Percentiles rank a stretch among this genome's conserved stretches.
Conservation (phyloP, 306 rosid genomes). For the Corylus heterophylla region DNA sequence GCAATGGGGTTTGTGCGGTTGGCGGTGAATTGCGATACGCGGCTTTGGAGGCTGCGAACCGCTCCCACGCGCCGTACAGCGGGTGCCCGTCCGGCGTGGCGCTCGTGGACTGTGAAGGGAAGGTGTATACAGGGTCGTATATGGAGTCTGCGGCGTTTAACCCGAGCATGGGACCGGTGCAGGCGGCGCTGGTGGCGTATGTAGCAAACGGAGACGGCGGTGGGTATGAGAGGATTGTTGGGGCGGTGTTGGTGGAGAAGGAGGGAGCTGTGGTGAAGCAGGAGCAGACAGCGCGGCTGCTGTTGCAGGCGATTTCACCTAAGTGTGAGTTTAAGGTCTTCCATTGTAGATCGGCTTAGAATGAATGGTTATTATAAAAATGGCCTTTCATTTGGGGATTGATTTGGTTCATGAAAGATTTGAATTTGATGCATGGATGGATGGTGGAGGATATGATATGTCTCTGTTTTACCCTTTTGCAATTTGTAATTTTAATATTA, state of each 20-base stretch:
- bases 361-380: background rate
- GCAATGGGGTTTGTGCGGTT: conserved; percentile 28
- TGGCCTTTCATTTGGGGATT: background rate
- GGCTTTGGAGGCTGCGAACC: conserved; percentile 76
- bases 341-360: conserved; percentile 27
- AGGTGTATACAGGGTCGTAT: conserved; percentile 64
- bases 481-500: background rate
- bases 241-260: conserved; percentile 72
- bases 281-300: conserved; percentile 58
- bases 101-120: conserved; percentile 49
- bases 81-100: conserved; percentile 80
- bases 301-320: conserved; percentile 56
- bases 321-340: conserved; percentile 39
- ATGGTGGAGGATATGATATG: background rate
- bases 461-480: background rate
- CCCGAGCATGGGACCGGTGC: conserved; percentile 84
- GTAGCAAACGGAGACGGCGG: conserved; percentile 53
- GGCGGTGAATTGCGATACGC: conserved; percentile 29
- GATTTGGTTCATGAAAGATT: background rate
- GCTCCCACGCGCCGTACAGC: conserved; percentile 85
- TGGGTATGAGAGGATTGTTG: conserved; percentile 52
- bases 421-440: background rate
- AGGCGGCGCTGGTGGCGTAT: conserved; percentile 75
- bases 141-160: conserved; percentile 89
- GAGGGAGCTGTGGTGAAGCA: conserved; percentile 64